Evolutionary conservation across 139 green algal genomes (phyloP).

Genomic region (Volvox africanus): DNA sequence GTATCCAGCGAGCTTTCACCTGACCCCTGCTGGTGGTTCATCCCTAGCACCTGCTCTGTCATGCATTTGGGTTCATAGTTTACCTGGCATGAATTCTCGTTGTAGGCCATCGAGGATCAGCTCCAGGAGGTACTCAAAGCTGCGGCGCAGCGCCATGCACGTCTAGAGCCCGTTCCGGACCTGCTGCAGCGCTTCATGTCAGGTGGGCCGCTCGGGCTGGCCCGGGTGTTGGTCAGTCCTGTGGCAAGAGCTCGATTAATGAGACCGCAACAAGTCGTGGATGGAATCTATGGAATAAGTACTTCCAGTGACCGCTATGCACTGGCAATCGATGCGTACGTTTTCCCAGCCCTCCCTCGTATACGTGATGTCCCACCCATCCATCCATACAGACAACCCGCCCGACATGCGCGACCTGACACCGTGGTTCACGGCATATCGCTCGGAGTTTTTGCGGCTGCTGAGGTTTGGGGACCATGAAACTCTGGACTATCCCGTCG

Average conservation of each 20-base stretch:
- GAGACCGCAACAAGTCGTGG: too few relatives aligned
- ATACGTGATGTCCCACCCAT: background rate
- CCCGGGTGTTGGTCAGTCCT: too few relatives aligned
- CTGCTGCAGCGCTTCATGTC: slow-evolving; percentile 44
- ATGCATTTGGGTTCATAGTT: too few relatives aligned
- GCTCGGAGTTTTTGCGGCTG: slow-evolving; percentile 80
- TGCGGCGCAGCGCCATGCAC: slow-evolving; percentile 47
- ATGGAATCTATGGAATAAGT: too few relatives aligned
- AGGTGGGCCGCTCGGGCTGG: background rate
- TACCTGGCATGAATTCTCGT: too few relatives aligned
- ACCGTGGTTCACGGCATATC: slow-evolving; percentile 88
- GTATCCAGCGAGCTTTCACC: too few relatives aligned
- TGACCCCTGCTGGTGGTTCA: too few relatives aligned
- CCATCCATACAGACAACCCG: slow-evolving; percentile 18
- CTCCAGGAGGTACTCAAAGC: slow-evolving; percentile 69
- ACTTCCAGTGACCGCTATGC: too few relatives aligned
- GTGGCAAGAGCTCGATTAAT: too few relatives aligned
- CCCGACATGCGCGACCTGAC: slow-evolving; percentile 55
- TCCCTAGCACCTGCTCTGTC: too few relatives aligned
- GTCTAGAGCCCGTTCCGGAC: slow-evolving; percentile 25
- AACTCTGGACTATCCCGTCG: slow-evolving; percentile 88
- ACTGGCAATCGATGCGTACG: too few relatives aligned
- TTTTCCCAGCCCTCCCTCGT: background rate
- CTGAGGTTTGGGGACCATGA: slow-evolving; percentile 91
- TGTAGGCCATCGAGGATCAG: slow-evolving; percentile 74